phyloP scores from a whole-genome alignment of 208 protist species.

The Trypanosoma lewisi region DNA sequence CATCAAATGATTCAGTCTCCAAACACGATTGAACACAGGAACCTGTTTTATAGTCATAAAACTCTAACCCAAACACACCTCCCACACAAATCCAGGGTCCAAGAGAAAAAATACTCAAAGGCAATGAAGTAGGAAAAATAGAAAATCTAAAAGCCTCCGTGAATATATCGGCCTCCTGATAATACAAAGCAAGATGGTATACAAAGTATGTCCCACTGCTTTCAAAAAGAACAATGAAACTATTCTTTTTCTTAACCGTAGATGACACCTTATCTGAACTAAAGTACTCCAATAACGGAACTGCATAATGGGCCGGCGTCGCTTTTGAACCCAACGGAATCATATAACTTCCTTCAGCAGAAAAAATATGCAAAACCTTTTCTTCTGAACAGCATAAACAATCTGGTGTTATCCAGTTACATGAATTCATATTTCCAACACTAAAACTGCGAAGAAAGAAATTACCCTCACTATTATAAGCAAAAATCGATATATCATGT shows the following conservation, averaged over 20 bases:
- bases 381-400: conserved; percentile 19
- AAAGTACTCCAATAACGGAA: conserved; percentile 20
- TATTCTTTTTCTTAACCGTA: background rate
- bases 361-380: conserved; percentile 6
- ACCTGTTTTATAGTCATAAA: conserved; percentile 24
- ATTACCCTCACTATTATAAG: conserved; percentile 6
- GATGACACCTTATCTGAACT: background rate
- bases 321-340: conserved; percentile 9
- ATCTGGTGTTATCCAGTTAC: conserved; percentile 22
- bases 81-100: conserved; percentile 26
- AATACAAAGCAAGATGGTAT: conserved; percentile 16
- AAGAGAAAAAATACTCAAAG: conserved; percentile 23
- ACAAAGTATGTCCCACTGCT: conserved; percentile 12
- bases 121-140: conserved; percentile 17
- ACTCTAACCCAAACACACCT: conserved; percentile 25
- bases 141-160: conserved; percentile 17
- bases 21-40: conserved; percentile 19
- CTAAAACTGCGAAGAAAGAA: conserved; percentile 17
- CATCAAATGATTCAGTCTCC: conserved; percentile 6
- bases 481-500: conserved; percentile 11
- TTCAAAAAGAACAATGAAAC: conserved; percentile 23
- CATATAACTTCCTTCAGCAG: conserved; percentile 12
- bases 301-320: conserved; percentile 1
- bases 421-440: conserved; percentile 3
- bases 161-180: conserved; percentile 1